These are phyloP conservation scores for Aciculoconidium aculeatum DNA, from an alignment of 805 yeast species.

Conservation along the genomic window DNA sequence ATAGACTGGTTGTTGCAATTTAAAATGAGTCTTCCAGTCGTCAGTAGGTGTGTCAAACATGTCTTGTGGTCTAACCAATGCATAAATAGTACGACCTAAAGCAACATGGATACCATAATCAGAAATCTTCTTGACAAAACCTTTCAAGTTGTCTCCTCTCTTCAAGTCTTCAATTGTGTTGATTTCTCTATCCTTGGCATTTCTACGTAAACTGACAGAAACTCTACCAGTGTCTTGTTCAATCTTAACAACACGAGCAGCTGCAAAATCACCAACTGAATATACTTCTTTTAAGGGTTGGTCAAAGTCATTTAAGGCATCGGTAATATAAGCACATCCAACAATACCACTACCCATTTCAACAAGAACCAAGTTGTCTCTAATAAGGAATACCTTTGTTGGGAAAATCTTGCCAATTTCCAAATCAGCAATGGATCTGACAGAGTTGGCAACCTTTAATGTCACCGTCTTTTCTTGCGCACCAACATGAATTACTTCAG, in stretches of 20 bases:
- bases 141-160: conserved; percentile 71
- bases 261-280: conserved; percentile 46
- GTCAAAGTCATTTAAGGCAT: conserved; percentile 67
- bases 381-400: conserved; percentile 55
- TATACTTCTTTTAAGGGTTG: conserved; percentile 45
- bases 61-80: conserved; percentile 75
- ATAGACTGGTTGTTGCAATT: conserved; percentile 62
- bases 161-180: conserved; percentile 46
- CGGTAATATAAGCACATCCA: conserved; percentile 68
- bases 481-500: conserved; percentile 50
- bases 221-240: conserved; percentile 48
- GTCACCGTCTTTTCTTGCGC: conserved; percentile 44
- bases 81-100: conserved; percentile 64
- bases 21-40: conserved; percentile 82
- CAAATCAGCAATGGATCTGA: conserved; percentile 43
- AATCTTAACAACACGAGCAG: conserved; percentile 49
- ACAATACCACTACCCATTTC: conserved; percentile 59
- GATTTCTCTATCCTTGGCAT: conserved; percentile 47
- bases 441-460: conserved; percentile 41
- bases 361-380: conserved; percentile 57
- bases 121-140: conserved; percentile 71
- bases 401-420: conserved; percentile 52
- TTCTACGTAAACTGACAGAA: conserved; percentile 57
- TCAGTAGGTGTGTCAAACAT: conserved; percentile 75
- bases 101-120: conserved; percentile 75